Evolutionary conservation across 208 protist species (phyloP), one percentile per base, ranked within the genome.

Genomic region (Leishmania gerbilli): DNA sequence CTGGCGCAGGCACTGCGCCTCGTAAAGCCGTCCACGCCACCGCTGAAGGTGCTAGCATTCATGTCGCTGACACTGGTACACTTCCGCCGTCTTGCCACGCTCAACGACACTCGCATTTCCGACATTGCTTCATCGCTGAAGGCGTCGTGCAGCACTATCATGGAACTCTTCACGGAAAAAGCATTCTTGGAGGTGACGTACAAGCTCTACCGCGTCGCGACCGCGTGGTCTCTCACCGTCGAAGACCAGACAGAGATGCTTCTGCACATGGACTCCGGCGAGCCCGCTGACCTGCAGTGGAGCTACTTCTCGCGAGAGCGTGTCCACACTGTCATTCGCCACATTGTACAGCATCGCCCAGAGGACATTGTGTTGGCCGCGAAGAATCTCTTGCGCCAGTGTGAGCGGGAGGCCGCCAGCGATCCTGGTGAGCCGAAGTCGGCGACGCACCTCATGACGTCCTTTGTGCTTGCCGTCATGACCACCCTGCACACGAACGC

Each of bases 391-490:
- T 80, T 92, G 47, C 58, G 34, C 49, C 69, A 84, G 60, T 83
- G 83, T 51, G 82, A 84, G 56, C 84, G 84, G 47, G 88, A 93
- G 79, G 60, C 75, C 31, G 65, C 51, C 19, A 58, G 49, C 37
- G 74, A 65, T 58, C 76, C 62, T 56, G 75, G 62, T 62, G 84
- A 53, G 55, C 83, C 76, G 24, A 81, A 85, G 69, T 53, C 76
- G 62, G 83, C 92, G 47, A 90, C 86, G 13, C 89, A 83, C 74
- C 80, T 92, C 64, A 91, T 95, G 89, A 87, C 87, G n/a, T 91
- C 88, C 82, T 94, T 95, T 77, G 88, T 92, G 31, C 84, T 96
- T n/a, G 79, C 87, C 51, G 87, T 86, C 45, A 88, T 95, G 80
- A 83, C 77, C 6, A 79, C 80, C 65, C 80, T 88, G 40, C 74